Percentiles rank a stretch among this genome's conserved stretches.
phyloP scores from a whole-genome alignment of 352 stramenopile species.

The Phytopythium oedochilum region DNA sequence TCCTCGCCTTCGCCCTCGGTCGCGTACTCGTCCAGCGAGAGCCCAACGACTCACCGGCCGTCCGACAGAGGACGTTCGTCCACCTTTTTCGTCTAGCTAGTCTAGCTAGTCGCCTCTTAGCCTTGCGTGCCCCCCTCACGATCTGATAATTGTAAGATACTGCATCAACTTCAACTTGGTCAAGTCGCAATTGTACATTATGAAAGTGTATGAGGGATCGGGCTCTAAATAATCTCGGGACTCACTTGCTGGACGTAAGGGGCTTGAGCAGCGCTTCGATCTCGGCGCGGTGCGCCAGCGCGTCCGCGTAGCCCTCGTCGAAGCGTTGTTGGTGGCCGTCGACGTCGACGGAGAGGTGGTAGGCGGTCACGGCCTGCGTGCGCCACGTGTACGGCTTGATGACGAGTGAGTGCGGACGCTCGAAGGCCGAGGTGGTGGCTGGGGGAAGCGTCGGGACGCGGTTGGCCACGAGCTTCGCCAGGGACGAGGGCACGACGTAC shows the following conservation, averaged over 20 bases:
- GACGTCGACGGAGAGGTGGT: constrained; percentile 57
- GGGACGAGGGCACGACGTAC: constrained; percentile 31
- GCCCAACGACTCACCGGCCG: constrained; percentile 23
- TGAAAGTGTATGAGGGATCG: too few relatives aligned
- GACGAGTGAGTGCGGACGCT: constrained; percentile 29
- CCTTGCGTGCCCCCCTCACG: not conserved
- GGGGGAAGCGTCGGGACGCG: constrained; percentile 39
- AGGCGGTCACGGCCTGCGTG: constrained; percentile 37
- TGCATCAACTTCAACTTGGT: too few relatives aligned
- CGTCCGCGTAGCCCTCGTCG: constrained; percentile 58
- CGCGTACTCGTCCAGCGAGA: constrained; percentile 61
- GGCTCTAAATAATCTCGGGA: too few relatives aligned
- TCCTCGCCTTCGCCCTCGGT: constrained; percentile 51
- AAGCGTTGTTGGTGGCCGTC: constrained; percentile 47
- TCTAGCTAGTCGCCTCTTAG: too few relatives aligned
- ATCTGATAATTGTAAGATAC: not conserved
- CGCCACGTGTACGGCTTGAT: constrained; percentile 67
- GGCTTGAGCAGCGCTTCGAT: constrained; percentile 36
- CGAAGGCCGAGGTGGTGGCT: not conserved
- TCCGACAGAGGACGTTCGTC: constrained; percentile 26
- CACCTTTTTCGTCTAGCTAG: constrained; percentile 46
- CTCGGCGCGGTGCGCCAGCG: constrained; percentile 43
- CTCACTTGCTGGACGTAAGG: too few relatives aligned
- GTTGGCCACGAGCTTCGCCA: constrained; percentile 40
- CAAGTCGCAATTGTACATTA: too few relatives aligned